These are phyloP conservation scores for Tubosaeta brunneosetosa DNA, from an alignment of 768 basidiomycete species.

Conservation along the genomic window DNA sequence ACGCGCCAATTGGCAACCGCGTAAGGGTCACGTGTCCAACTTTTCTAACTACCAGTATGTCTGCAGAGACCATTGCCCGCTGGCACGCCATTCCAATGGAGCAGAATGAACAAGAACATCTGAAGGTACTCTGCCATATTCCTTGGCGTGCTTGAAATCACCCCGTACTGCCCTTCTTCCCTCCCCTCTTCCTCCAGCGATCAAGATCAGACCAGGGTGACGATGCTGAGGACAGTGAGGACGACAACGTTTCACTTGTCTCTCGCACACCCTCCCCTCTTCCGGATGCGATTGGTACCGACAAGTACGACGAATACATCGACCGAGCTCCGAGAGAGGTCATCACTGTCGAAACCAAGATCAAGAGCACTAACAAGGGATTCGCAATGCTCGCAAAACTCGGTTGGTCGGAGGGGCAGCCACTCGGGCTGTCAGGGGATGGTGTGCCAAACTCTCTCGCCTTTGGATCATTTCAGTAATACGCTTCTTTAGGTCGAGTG, in stretches of 20 bases:
- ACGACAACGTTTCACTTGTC: constrained; percentile 67
- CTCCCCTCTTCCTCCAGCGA: constrained; percentile 55
- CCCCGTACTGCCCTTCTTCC: constrained; percentile 53
- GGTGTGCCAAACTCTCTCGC: constrained; percentile 39
- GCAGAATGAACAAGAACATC: constrained; percentile 18
- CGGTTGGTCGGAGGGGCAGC: constrained; percentile 78
- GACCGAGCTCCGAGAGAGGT: constrained; percentile 51
- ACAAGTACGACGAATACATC: constrained; percentile 66
- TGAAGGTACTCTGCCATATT: constrained; percentile 67
- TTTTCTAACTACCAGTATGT: constrained; percentile 41
- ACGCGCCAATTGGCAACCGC: neutral
- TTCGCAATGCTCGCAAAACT: constrained; percentile 76
- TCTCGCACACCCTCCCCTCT: constrained; percentile 78
- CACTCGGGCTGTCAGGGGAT: constrained; percentile 70
- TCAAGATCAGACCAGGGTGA: constrained; percentile 38
- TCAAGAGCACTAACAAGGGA: constrained; percentile 75
- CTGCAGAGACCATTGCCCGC: constrained; percentile 56
- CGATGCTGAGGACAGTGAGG: constrained; percentile 44
- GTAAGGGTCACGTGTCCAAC: neutral
- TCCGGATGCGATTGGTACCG: constrained; percentile 47
- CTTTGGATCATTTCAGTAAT: neutral
- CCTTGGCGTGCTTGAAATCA: constrained; percentile 39
- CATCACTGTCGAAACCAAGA: constrained; percentile 77
- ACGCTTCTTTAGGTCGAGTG: constrained; percentile 53
- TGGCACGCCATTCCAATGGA: constrained; percentile 70